Conservation (phyloP, 495 filamentous ascomycete genomes). For the Clohesyomyces aquaticus region DNA sequence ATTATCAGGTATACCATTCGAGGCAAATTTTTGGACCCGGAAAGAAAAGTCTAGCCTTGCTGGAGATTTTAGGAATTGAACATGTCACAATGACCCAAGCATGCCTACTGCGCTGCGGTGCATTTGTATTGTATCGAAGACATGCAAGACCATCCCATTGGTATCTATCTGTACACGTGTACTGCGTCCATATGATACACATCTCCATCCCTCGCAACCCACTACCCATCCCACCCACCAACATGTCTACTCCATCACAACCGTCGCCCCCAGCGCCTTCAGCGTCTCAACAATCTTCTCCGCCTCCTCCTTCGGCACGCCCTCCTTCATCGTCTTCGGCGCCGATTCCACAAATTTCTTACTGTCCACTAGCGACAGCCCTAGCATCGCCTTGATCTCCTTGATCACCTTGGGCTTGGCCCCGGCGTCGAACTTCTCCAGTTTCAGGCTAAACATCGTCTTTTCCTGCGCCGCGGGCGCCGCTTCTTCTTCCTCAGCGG, state of each 20-base stretch:
- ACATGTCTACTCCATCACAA: conserved; percentile 74
- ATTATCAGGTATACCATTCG: too few species aligned
- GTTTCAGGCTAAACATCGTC: conserved; percentile 95
- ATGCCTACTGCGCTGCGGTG: background rate
- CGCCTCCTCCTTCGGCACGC: conserved; percentile 94
- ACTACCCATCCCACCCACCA: conserved; percentile 8
- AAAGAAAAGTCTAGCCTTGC: too few species aligned
- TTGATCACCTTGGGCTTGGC: conserved; percentile 99
- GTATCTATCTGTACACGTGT: conserved; percentile 35
- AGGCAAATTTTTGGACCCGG: too few species aligned
- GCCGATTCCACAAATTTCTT: conserved; percentile 99
- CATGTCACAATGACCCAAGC: too few species aligned
- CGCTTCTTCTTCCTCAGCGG: conserved; percentile 81
- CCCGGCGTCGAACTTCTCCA: conserved; percentile 80
- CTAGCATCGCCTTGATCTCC: conserved; percentile 95
- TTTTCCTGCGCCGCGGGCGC: conserved; percentile 85
- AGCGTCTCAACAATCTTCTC: conserved; percentile 96
- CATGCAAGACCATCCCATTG: conserved; percentile 18
- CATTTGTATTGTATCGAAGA: conserved; percentile 22
- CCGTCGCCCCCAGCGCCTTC: conserved; percentile 89
- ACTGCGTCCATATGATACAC: background rate
- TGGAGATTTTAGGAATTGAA: too few species aligned
- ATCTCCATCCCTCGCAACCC: conserved; percentile 2
- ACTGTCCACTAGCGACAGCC: conserved; percentile 94
- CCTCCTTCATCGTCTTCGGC: conserved; percentile 98